Evolutionary conservation across 495 filamentous ascomycete genomes (phyloP).

Genomic region (Clavariopsis aquatica): DNA sequence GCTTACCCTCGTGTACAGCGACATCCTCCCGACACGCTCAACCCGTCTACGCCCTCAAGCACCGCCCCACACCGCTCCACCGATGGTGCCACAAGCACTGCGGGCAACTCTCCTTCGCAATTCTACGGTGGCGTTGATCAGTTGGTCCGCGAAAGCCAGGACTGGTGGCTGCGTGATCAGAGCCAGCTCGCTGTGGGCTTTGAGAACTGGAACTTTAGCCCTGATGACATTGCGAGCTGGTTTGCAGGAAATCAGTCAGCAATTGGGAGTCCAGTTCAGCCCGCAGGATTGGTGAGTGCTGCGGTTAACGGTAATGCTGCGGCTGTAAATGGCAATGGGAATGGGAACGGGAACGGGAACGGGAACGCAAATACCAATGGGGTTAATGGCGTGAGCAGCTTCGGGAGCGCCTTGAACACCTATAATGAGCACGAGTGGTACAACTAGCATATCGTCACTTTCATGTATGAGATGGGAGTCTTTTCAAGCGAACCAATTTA

Average conservation of each 20-base stretch:
- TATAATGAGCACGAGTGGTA: slow-evolving; percentile 41
- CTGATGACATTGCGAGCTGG: slow-evolving; percentile 35
- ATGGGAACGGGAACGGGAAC: slow-evolving; percentile 12
- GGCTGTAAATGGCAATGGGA: slow-evolving; percentile 19
- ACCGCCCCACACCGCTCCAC: slow-evolving; percentile 11
- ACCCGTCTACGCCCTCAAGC: slow-evolving; percentile 13
- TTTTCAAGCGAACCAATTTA: neutral
- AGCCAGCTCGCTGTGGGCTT: slow-evolving; percentile 44
- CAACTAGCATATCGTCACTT: slow-evolving; percentile 6
- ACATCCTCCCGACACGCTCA: slow-evolving; percentile 9
- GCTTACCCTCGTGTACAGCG: slow-evolving; percentile 27
- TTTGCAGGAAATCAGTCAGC: slow-evolving; percentile 19
- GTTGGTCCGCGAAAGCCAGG: slow-evolving; percentile 46
- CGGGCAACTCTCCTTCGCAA: slow-evolving; percentile 38
- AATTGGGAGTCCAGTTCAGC: slow-evolving; percentile 9
- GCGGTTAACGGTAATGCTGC: neutral
- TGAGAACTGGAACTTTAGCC: slow-evolving; percentile 43
- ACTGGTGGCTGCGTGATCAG: slow-evolving; percentile 47
- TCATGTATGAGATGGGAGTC: neutral
- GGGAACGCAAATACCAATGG: no score
- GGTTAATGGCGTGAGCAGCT: slow-evolving; percentile 23
- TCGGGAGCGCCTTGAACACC: slow-evolving; percentile 26
- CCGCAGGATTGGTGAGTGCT: neutral
- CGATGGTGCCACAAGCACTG: slow-evolving; percentile 21
- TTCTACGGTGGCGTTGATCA: slow-evolving; percentile 48